Base-by-base conservation (phyloP, 2,329 filamentous ascomycete genomes). In the Colletotrichum magnum region DNA sequence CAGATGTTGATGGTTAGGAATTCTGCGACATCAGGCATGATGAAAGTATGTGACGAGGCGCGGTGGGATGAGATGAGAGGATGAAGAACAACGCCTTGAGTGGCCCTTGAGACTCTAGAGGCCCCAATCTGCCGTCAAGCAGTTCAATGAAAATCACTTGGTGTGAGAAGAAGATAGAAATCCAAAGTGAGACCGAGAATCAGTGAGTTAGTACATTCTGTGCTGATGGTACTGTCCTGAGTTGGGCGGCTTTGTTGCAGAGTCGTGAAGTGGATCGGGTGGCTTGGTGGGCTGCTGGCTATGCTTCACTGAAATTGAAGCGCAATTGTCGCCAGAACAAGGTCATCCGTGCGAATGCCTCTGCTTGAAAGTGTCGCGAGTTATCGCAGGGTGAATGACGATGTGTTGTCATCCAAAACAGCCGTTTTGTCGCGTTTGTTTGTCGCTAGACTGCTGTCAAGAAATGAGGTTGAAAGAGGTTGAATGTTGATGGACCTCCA, bases 1-100 rank as follows among this genome's bases (percentile, higher is more conserved):
- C 78, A 79, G 48, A 86, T 78, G 58, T 78, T 76, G 24, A 86
- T 75, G 18, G 68, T 24, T 4, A 53, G 45, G 50, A 63, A 70
- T 16, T 70, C 68, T 32, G 57, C 50, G 18, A 67, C 39, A 6
- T 70, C 68, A 3, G 68, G 43, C 64, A 68, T 66, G 10, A 3
- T 36, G 32, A 36, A 7, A 10, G 32, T 10, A n/a, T 61, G 63
- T 21, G 36, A n/a, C 26, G 28, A 9, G 32, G 45, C 18, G n/a
- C 32, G 41, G n/a, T 48, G 21, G 16, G 21, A 21, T 48, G 21
- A 24, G 21, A 51, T 51, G 15, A 45, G 51, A 57, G 10, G 32
- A 16, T 28, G 61, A 10, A 12, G 4, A 56, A 6, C 13, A 2
- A 21, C 18, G 47, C 10, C 16, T 21, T 50, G 6, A 50, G 47